Evolutionary conservation across 495 filamentous ascomycete species (phyloP).

Genomic region (Oidiodendron maius): DNA sequence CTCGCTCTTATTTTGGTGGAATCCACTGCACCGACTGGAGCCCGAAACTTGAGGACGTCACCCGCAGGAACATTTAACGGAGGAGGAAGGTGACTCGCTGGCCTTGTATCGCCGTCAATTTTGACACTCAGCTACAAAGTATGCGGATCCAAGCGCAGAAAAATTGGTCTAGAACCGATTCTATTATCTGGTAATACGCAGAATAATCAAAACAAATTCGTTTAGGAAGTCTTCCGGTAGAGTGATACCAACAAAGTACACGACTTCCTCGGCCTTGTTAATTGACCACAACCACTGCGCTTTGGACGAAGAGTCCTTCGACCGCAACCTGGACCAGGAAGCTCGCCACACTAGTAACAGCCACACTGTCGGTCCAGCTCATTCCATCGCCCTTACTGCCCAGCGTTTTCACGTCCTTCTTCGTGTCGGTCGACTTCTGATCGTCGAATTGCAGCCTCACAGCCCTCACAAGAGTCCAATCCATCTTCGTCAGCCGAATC

Average conservation of each 20-base stretch:
- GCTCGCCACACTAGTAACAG: constrained; percentile 23
- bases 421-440: constrained; percentile 23
- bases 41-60: constrained; percentile 11
- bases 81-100: constrained; percentile 11
- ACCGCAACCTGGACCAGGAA: constrained; percentile 28
- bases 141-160: constrained; percentile 14
- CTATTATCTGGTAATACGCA: constrained; percentile 18
- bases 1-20: constrained; percentile 10
- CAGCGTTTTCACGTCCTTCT: constrained; percentile 24
- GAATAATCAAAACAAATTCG: constrained; percentile 19
- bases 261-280: constrained; percentile 14
- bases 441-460: constrained; percentile 29
- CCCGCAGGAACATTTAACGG: constrained; percentile 10
- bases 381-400: constrained; percentile 26
- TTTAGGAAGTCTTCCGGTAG: constrained; percentile 15
- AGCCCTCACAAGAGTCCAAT: constrained; percentile 38
- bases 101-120: constrained; percentile 11
- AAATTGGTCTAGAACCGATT: constrained; percentile 15
- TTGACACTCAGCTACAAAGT: constrained; percentile 12
- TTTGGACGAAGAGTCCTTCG: constrained; percentile 20
- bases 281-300: constrained; percentile 22
- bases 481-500: constrained; percentile 32
- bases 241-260: constrained; percentile 17
- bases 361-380: constrained; percentile 23
- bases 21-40: constrained; percentile 8